Evolutionary conservation across 1,284 basidiomycete genomes (phyloP), one percentile per base, ranked within the genome.

Genomic region (Ceratobasidium sp.): DNA sequence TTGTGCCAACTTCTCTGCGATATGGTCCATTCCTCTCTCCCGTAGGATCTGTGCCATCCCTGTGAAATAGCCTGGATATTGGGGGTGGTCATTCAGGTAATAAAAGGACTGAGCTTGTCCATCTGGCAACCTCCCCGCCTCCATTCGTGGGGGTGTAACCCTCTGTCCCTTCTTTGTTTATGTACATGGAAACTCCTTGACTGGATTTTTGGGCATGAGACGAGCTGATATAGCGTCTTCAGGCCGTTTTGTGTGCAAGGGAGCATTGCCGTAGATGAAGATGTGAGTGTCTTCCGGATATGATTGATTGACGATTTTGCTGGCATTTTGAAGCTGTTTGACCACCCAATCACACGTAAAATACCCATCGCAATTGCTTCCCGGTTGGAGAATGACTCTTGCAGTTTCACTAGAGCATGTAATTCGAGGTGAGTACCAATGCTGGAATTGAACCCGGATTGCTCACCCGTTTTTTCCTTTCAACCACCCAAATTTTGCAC

Each of bases 321-420:
- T 79, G 0, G 77, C 77, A 12, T 72, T 69, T 10, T 76, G 72
- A 22, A 76, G 73, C 49, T 80, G 77, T 25, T 55, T 3, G 3
- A 80, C 34, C 1, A 80, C 34, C 20, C 80, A 72, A n/a, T 82
- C 78, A 0, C 72, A 75, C 2, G 70, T 72, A 58, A 81, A 82
- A 67, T 79, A 82, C 0, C 81, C 78, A 12, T 82, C 77, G 57
- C 81, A 77, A 73, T 77, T 81, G 69, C 82, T 83, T 1, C 82
- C 79, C 73, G 82, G 82, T 54, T 82, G 77, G 4, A 83, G 65
- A 6, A 79, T 49, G 1, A 78, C 38, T 10, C 73, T 69, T 8
- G 77, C 77, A 3, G 43, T 8, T 57, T 40, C 68, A 73, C 72
- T 35, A 60, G n/a, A n/a, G 74, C 17, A 38, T 53, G n/a, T 1